Evolutionary conservation across 2,329 filamentous ascomycete genomes (phyloP).

Genomic region (Teratosphaeria viscida): DNA sequence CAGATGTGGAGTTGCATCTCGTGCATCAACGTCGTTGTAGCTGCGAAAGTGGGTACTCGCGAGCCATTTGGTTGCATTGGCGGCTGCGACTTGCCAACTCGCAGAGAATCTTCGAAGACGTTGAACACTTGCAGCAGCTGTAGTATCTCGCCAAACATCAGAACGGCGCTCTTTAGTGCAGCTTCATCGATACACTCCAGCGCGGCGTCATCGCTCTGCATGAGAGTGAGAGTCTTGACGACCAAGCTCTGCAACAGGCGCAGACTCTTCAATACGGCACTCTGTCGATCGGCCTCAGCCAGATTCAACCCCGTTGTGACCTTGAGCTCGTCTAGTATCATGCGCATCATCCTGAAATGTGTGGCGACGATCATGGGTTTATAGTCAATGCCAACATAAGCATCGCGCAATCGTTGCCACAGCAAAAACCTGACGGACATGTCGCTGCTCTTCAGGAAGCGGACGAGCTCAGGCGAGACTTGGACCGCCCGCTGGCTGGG

Average conservation of each 20-base stretch:
- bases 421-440: conserved; percentile 76
- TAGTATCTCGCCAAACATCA: conserved; percentile 59
- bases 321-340: conserved; percentile 62
- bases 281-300: conserved; percentile 53
- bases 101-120: conserved; percentile 76
- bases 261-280: conserved; percentile 63
- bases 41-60: conserved; percentile 15
- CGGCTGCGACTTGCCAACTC: conserved; percentile 58
- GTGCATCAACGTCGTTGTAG: conserved; percentile 44
- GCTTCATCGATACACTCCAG: conserved; percentile 78
- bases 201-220: conserved; percentile 55
- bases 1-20: conserved; percentile 83
- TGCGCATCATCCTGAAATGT: conserved; percentile 73
- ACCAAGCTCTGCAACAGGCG: conserved; percentile 71
- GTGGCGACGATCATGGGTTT: conserved; percentile 82
- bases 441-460: conserved; percentile 71
- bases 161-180: conserved; percentile 63
- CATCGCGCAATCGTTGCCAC: conserved; percentile 83
- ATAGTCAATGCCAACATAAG: conserved; percentile 78
- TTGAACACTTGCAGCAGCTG: conserved; percentile 70
- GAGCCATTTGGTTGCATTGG: conserved; percentile 46
- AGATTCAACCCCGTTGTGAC: conserved; percentile 45
- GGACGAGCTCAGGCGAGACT: conserved; percentile 62
- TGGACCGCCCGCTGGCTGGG: neutral
- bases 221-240: conserved; percentile 56